Base-by-base conservation (phyloP, 192 early-diverging fungal genomes). In the Coemansia sp. region DNA sequence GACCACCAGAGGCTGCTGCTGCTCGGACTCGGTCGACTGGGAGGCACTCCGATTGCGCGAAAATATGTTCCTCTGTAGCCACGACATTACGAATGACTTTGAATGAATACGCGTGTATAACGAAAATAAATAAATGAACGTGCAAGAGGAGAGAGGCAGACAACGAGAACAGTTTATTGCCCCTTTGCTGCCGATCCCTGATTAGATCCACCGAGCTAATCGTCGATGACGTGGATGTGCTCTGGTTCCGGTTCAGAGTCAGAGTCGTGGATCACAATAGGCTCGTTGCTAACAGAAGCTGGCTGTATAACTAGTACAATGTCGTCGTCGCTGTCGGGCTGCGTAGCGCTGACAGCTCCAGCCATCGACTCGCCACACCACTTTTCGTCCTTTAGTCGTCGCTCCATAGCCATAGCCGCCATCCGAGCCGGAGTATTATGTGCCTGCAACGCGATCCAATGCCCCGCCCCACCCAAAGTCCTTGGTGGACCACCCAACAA, bases 331-430 rank as follows among this genome's bases (percentile, higher is more conserved):
- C 70, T 67, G 19, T 62, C 42, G 2, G 58, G 50, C 44, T 41
- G 55, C 25, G 70, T 59, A 8, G 63, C 72, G 10, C 57, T 53
- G 25, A 23, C 63, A 1, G 39, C 66, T 12, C 64, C 69, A 1
- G 48, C 44, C 61, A 71, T 71, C 0, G 62, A 41, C 55, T 75
- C 66, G 31, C 79, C 80, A 34, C 80, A 82, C 75, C 80, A 77
- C 15, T 29, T 34, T 38, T 82, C 80, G 46, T 82, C 80, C 6
- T 60, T 55, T 63, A 76, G 19, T 23, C 80, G 65, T 12, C 75
- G 64, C 59, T 77, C 80, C 32, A 64, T 45, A 34, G 80, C 80
- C 61, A 44, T 34, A 5, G 75, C 80, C 0, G 80, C 80, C 80
- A 82, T 77, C 72, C 69, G 80, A 25, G 66, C 65, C 17, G 80